These are phyloP conservation scores for Geotrichum reessii DNA, from an alignment of 1,139 yeast species.

Conservation along the genomic window DNA sequence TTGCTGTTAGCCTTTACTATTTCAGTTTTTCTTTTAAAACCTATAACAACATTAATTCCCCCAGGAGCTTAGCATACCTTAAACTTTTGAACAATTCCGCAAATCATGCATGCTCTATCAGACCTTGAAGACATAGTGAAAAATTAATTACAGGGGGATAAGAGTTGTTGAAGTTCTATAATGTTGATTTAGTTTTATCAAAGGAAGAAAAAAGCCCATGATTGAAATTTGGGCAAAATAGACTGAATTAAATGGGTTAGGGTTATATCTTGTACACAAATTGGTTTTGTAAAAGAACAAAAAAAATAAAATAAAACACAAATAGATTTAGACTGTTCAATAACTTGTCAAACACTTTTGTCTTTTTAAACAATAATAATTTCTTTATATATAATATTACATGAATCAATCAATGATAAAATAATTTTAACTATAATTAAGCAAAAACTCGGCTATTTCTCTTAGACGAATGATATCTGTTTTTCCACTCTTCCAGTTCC, in stretches of 20 bases:
- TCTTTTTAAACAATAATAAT: no score
- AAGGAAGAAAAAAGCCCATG: background rate
- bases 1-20: background rate
- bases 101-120: slow-evolving; percentile 95
- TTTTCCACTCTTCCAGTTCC: slow-evolving; percentile 61
- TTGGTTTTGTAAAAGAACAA: background rate
- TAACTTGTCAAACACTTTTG: no score
- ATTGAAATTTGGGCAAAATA: background rate
- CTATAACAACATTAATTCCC: background rate
- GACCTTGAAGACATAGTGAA: slow-evolving; percentile 52
- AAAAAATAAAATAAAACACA: no score
- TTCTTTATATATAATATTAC: no score
- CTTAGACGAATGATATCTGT: slow-evolving; percentile 32
- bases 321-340: background rate
- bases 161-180: background rate
- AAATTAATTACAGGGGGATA: background rate
- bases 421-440: background rate
- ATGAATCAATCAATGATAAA: no score
- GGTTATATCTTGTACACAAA: no score
- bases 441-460: slow-evolving; percentile 6
- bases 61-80: slow-evolving; percentile 36
- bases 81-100: slow-evolving; percentile 84
- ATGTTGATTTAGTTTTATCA: background rate
- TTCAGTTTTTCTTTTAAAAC: background rate
- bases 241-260: background rate